These are phyloP conservation scores for Monosporascus sp. DNA, from an alignment of 2,329 filamentous ascomycete genomes.

Conservation along the genomic window DNA sequence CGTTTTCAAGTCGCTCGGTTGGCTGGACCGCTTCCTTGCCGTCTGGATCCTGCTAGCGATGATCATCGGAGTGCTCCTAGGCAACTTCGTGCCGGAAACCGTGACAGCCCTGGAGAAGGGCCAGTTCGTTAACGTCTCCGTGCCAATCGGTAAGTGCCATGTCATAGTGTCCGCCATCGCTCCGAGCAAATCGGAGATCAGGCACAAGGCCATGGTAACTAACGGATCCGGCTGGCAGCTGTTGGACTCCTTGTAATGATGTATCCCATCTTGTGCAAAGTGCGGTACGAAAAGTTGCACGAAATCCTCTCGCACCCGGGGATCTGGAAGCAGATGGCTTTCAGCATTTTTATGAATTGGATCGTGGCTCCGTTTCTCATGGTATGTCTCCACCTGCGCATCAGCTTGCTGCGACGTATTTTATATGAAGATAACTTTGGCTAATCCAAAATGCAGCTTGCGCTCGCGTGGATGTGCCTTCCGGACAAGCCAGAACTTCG, in stretches of 20 bases:
- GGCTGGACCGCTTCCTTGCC: conserved; percentile 59
- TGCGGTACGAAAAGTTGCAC: conserved; percentile 71
- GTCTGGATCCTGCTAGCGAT: conserved; percentile 77
- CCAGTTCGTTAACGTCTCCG: conserved; percentile 56
- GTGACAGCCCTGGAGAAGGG: conserved; percentile 62
- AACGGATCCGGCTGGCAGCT: conserved; percentile 38
- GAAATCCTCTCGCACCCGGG: conserved; percentile 53
- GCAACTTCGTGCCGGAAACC: conserved; percentile 64
- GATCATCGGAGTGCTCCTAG: conserved; percentile 67
- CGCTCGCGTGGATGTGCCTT: conserved; percentile 62
- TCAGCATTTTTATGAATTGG: conserved; percentile 78
- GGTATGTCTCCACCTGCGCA: conserved; percentile 39
- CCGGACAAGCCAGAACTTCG: conserved; percentile 53
- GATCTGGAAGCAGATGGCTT: conserved; percentile 74
- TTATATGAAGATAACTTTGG: neutral
- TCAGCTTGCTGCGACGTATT: neutral
- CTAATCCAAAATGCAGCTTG: conserved; percentile 39
- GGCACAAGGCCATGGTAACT: neutral
- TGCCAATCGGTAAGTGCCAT: conserved; percentile 19
- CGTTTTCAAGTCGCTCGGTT: conserved; percentile 49
- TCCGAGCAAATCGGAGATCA: neutral
- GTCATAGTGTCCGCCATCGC: neutral
- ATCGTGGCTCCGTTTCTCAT: conserved; percentile 77
- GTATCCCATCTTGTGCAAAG: conserved; percentile 88
- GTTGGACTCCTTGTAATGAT: conserved; percentile 85